These are phyloP conservation scores for Kuraishia piskuri DNA, from an alignment of 805 yeast species.

Conservation along the genomic window DNA sequence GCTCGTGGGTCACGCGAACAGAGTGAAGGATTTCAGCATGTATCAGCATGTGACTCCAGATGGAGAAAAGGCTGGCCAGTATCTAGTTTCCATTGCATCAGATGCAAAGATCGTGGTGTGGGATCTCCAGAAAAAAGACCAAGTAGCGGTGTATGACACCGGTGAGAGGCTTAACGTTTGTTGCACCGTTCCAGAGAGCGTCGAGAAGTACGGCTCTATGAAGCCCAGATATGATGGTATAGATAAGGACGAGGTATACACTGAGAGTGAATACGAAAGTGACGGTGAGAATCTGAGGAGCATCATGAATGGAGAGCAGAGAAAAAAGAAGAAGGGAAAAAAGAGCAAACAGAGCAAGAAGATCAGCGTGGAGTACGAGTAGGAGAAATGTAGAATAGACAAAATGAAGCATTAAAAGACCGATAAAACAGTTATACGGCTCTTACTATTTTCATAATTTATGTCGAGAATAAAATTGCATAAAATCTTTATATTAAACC, in stretches of 20 bases:
- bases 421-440: background rate
- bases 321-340: slow-evolving; percentile 28
- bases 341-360: slow-evolving; percentile 32
- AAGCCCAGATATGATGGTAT: slow-evolving; percentile 32
- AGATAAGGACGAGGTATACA: slow-evolving; percentile 34
- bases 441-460: no score
- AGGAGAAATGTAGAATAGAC: slow-evolving; percentile 7
- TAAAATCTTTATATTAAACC: no score
- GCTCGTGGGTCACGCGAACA: slow-evolving; percentile 72
- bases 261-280: slow-evolving; percentile 69
- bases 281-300: slow-evolving; percentile 61
- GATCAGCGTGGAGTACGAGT: slow-evolving; percentile 50
- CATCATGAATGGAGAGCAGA: slow-evolving; percentile 38
- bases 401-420: background rate
- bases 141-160: slow-evolving; percentile 81
- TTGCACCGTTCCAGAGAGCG: slow-evolving; percentile 61
- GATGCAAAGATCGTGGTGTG: slow-evolving; percentile 92
- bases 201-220: slow-evolving; percentile 68
- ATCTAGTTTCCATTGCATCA: slow-evolving; percentile 75
- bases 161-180: slow-evolving; percentile 91
- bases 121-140: slow-evolving; percentile 64
- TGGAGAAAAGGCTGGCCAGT: slow-evolving; percentile 24
- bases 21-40: slow-evolving; percentile 73
- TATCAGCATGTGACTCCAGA: slow-evolving; percentile 22
- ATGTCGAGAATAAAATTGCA: background rate